Evolutionary conservation across 129 eudicot genomes (phyloP).

Genomic region (Flaveria sonorensis): DNA sequence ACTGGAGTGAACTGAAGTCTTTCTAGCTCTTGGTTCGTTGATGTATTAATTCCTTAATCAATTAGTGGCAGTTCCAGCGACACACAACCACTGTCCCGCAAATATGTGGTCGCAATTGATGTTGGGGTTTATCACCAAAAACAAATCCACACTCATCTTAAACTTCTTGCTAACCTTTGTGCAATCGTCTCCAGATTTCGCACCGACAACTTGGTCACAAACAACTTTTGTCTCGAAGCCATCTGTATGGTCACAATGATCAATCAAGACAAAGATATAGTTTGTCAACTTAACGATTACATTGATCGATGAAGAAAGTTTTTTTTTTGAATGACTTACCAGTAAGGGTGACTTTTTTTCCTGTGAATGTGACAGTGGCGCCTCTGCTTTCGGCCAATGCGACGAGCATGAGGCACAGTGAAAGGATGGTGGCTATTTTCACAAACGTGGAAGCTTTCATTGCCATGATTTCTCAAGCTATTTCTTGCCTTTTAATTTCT

Average conservation of each 20-base stretch:
- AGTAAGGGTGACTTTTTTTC: slow-evolving; percentile 3
- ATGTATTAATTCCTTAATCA: background rate
- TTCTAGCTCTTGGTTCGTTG: background rate
- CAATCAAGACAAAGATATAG: background rate
- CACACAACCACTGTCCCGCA: slow-evolving; percentile 40
- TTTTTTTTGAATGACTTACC: slow-evolving; percentile 12
- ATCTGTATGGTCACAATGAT: background rate
- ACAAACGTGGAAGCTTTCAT: slow-evolving; percentile 27
- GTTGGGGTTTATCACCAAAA: slow-evolving; percentile 38
- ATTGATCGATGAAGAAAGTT: background rate
- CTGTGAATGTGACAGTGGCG: background rate
- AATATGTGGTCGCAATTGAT: slow-evolving; percentile 33
- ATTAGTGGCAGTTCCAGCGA: slow-evolving; percentile 16
- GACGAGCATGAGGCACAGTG: slow-evolving; percentile 25
- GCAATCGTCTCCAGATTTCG: slow-evolving; percentile 27
- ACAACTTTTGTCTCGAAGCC: slow-evolving; percentile 10
- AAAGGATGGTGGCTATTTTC: slow-evolving; percentile 14
- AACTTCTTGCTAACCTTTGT: slow-evolving; percentile 22
- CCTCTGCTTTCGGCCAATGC: slow-evolving; percentile 22
- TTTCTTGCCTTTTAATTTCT: no score
- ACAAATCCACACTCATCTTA: slow-evolving; percentile 17
- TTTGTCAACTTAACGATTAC: background rate
- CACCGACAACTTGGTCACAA: slow-evolving; percentile 29
- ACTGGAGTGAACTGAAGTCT: background rate
- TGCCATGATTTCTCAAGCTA: slow-evolving; percentile 24